Evolutionary conservation across 2,329 filamentous ascomycete genomes (phyloP).

Genomic region (Cadophora malorum): DNA sequence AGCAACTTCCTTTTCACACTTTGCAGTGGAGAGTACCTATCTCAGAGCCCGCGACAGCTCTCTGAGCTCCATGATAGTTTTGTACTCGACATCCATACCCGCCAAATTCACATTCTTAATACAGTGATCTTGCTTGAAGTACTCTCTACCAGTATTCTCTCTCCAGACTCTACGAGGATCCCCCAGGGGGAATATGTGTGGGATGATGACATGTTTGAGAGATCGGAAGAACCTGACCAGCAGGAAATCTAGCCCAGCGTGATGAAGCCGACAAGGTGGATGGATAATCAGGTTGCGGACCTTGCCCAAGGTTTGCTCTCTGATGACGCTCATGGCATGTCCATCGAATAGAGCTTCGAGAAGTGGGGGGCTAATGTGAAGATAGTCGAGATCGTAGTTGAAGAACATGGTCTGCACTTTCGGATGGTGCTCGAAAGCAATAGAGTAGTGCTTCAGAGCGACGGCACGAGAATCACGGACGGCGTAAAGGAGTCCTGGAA

Average conservation of each 20-base stretch:
- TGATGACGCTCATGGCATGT: too few relatives aligned
- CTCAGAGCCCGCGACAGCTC: background rate
- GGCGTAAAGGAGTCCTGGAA: background rate
- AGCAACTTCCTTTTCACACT: background rate
- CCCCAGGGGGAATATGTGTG: background rate
- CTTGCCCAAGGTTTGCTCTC: background rate
- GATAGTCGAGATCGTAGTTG: slow-evolving; percentile 6
- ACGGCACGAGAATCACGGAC: background rate
- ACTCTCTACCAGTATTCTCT: background rate
- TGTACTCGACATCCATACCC: slow-evolving; percentile 5
- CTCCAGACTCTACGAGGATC: background rate
- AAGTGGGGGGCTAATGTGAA: background rate
- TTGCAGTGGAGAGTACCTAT: too few relatives aligned
- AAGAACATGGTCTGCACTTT: slow-evolving; percentile 11
- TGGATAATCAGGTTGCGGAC: background rate
- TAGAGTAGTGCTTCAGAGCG: background rate
- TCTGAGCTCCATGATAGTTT: background rate
- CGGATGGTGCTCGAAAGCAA: background rate
- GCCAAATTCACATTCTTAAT: background rate
- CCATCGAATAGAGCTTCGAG: background rate
- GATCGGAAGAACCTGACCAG: background rate
- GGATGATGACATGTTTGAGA: slow-evolving; percentile 1
- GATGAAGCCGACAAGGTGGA: background rate
- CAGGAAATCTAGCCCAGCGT: background rate
- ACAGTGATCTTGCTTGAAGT: background rate